Conservation (phyloP, 2,329 filamentous ascomycete genomes). For the Aspergillus caelatus region DNA sequence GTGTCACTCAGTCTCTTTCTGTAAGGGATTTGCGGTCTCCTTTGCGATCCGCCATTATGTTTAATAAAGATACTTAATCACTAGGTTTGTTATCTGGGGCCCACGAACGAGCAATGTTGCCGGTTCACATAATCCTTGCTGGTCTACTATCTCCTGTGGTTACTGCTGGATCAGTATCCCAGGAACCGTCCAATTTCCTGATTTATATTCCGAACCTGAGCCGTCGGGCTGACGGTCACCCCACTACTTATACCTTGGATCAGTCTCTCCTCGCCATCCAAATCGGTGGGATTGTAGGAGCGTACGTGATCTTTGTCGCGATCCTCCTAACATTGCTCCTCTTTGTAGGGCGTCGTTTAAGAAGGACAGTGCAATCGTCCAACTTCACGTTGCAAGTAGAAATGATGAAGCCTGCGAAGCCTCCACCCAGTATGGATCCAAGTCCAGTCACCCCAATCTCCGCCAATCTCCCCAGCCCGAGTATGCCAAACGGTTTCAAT, state of each 20-base stretch:
- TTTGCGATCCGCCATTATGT: constrained; percentile 25
- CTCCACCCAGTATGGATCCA: constrained; percentile 32
- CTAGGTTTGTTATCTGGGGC: constrained; percentile 12
- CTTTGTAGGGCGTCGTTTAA: constrained; percentile 60
- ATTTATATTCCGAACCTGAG: constrained; percentile 7
- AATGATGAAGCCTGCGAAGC: constrained; percentile 54
- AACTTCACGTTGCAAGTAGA: constrained; percentile 58
- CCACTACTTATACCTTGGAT: constrained; percentile 53
- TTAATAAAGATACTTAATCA: constrained; percentile 23
- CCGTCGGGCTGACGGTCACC: constrained; percentile 15
- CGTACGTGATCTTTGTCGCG: constrained; percentile 77
- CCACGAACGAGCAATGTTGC: constrained; percentile 17
- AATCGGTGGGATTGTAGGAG: constrained; percentile 79
- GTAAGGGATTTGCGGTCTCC: constrained; percentile 32
- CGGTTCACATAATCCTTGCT: constrained; percentile 12
- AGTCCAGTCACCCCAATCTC: constrained; percentile 39
- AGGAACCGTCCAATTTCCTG: constrained; percentile 10
- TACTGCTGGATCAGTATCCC: constrained; percentile 20
- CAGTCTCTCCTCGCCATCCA: constrained; percentile 73
- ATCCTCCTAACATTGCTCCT: constrained; percentile 70
- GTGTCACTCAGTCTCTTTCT: constrained; percentile 20
- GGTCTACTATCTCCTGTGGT: constrained; percentile 13
- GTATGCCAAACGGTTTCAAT: constrained; percentile 38
- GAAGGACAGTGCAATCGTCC: constrained; percentile 55
- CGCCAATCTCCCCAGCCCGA: constrained; percentile 38